Conservation (phyloP, 805 yeast genomes). For the Monosporozyma siamensis region DNA sequence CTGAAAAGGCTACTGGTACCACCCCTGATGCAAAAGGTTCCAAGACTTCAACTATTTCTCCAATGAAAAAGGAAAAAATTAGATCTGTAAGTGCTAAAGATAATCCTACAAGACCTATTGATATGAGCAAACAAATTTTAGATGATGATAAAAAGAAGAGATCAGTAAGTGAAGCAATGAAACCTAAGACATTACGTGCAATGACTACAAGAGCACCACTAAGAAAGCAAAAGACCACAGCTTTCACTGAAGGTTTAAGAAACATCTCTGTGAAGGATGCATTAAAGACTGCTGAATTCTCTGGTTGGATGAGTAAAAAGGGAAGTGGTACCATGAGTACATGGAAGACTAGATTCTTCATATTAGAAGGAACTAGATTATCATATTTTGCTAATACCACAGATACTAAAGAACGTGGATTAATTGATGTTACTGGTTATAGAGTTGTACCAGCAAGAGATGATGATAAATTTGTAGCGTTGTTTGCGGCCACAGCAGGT, state of each 20-base stretch:
- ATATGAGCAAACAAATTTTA: constrained; percentile 6
- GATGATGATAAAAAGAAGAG: constrained; percentile 30
- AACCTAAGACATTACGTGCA: constrained; percentile 44
- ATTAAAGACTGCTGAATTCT: constrained; percentile 58
- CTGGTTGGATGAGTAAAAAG: constrained; percentile 95
- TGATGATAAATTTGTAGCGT: constrained; percentile 75
- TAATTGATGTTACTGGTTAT: constrained; percentile 93
- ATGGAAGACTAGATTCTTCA: constrained; percentile 81
- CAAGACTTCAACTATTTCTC: constrained; percentile 6
- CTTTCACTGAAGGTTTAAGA: constrained; percentile 83
- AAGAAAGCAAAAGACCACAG: constrained; percentile 59
- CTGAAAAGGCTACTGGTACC: constrained; percentile 13
- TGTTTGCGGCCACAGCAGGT: constrained; percentile 89
- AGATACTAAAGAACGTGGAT: constrained; percentile 81
- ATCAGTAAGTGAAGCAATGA: constrained; percentile 41
- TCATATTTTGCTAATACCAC: constrained; percentile 74
- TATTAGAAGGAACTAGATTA: constrained; percentile 84
- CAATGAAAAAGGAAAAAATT: constrained; percentile 26
- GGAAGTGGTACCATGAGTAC: constrained; percentile 79
- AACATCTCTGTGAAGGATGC: constrained; percentile 69
- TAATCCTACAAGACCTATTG: constrained; percentile 12
- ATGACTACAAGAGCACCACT: constrained; percentile 41
- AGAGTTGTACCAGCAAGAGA: constrained; percentile 75
- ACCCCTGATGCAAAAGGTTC: constrained; percentile 13
- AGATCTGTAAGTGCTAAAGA: constrained; percentile 47